phyloP scores from a whole-genome alignment of 176 grass and related monocot species.

The Triticum timopheevii region DNA sequence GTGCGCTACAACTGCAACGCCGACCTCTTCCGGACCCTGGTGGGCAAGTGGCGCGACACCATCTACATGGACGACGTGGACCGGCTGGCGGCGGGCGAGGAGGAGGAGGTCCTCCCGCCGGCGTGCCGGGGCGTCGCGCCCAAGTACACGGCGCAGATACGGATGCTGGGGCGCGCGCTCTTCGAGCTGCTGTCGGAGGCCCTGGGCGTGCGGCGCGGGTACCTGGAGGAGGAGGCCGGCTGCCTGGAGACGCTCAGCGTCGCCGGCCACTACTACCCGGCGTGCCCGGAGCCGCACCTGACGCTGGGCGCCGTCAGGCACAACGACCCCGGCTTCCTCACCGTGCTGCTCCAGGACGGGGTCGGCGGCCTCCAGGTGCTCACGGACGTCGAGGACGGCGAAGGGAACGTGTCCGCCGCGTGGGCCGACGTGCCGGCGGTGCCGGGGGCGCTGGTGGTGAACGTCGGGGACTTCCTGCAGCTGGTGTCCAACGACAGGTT shows the following conservation, averaged over 20 bases:
- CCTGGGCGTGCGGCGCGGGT: background rate
- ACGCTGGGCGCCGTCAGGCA: background rate
- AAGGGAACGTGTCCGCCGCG: background rate
- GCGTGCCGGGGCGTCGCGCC: background rate
- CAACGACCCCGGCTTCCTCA: background rate
- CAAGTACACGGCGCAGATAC: background rate
- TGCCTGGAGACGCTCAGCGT: background rate
- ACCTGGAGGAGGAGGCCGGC: background rate
- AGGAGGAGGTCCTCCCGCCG: background rate
- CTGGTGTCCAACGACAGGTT: slow-evolving; percentile 52
- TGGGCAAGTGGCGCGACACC: background rate
- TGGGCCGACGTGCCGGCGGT: slow-evolving; percentile 40
- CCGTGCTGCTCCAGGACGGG: slow-evolving; percentile 36
- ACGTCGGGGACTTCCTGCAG: slow-evolving; percentile 57
- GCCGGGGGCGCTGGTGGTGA: slow-evolving; percentile 40
- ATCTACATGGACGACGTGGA: background rate
- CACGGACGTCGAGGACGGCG: slow-evolving; percentile 1
- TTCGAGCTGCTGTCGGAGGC: background rate
- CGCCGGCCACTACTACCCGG: background rate
- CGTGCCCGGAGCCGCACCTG: background rate
- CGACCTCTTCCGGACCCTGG: background rate
- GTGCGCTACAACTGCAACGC: background rate
- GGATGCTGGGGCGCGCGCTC: background rate
- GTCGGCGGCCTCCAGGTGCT: slow-evolving; percentile 54
- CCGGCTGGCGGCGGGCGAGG: background rate